These are phyloP conservation scores for Tetrahymena malaccensis DNA, from an alignment of 73 alveolate species.

Conservation along the genomic window DNA sequence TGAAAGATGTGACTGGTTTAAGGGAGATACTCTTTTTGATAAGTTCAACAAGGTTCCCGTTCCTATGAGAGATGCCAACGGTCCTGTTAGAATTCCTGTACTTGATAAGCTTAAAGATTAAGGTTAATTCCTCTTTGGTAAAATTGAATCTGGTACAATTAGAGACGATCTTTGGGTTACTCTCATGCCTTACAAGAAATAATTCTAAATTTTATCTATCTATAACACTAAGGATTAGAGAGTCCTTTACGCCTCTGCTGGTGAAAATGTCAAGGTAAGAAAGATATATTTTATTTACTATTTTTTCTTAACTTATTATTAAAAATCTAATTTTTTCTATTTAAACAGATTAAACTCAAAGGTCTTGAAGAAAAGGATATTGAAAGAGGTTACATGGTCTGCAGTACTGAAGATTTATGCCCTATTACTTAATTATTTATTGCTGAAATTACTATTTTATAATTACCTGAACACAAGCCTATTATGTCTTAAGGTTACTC, in stretches of 20 bases:
- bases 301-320: background rate
- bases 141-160: slow-evolving; percentile 52
- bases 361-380: slow-evolving; percentile 45
- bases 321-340: background rate
- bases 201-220: slow-evolving; percentile 34
- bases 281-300: background rate
- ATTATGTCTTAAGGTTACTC: slow-evolving; percentile 54
- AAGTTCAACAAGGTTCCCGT: slow-evolving; percentile 80
- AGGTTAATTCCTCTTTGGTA: slow-evolving; percentile 40
- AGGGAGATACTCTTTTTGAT: slow-evolving; percentile 92
- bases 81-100: slow-evolving; percentile 78
- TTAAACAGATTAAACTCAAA: slow-evolving; percentile 18
- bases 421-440: slow-evolving; percentile 32
- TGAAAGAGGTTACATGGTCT: slow-evolving; percentile 46
- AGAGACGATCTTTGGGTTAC: slow-evolving; percentile 39
- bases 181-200: slow-evolving; percentile 22
- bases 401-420: slow-evolving; percentile 40
- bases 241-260: slow-evolving; percentile 48
- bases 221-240: slow-evolving; percentile 43
- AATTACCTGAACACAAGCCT: slow-evolving; percentile 50
- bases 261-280: slow-evolving; percentile 41
- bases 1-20: slow-evolving; percentile 86
- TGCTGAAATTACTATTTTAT: slow-evolving; percentile 41
- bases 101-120: slow-evolving; percentile 45
- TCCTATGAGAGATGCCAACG: slow-evolving; percentile 93